Percentiles rank a stretch among this genome's conserved stretches.
Evolutionary conservation across 495 filamentous ascomycete species (phyloP).

Genomic region (Pyronema domesticum): DNA sequence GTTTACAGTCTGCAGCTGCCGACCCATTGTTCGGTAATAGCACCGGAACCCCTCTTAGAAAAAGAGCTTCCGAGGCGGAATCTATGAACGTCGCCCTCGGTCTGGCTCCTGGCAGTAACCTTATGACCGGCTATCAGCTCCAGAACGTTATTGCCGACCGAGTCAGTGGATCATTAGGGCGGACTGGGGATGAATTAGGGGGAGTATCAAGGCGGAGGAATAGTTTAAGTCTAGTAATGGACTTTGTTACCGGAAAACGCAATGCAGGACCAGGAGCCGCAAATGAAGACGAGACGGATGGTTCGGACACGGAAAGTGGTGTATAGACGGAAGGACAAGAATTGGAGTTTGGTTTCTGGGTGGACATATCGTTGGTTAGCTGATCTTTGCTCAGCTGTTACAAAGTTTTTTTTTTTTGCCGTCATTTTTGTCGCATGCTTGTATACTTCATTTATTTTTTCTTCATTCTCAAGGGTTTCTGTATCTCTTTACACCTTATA

Average conservation of each 20-base stretch:
- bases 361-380: too few relatives aligned
- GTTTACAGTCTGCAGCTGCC: background rate
- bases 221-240: constrained; percentile 13
- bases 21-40: background rate
- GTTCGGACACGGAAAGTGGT: background rate
- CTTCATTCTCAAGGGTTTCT: too few relatives aligned
- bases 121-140: constrained; percentile 17
- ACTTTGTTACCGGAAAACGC: constrained; percentile 1
- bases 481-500: too few relatives aligned
- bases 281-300: background rate
- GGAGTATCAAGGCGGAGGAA: constrained; percentile 4
- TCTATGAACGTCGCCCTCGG: background rate
- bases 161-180: background rate
- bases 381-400: too few relatives aligned
- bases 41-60: background rate
- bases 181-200: background rate
- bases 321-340: too few relatives aligned
- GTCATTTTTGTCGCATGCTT: too few relatives aligned
- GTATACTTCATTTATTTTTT: too few relatives aligned
- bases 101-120: background rate
- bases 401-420: too few relatives aligned
- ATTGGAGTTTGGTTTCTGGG: too few relatives aligned
- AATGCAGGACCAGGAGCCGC: background rate
- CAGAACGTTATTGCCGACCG: constrained; percentile 14
- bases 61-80: background rate